Conservation (phyloP, 129 eudicot genomes). For the Centaurea solstitialis region DNA sequence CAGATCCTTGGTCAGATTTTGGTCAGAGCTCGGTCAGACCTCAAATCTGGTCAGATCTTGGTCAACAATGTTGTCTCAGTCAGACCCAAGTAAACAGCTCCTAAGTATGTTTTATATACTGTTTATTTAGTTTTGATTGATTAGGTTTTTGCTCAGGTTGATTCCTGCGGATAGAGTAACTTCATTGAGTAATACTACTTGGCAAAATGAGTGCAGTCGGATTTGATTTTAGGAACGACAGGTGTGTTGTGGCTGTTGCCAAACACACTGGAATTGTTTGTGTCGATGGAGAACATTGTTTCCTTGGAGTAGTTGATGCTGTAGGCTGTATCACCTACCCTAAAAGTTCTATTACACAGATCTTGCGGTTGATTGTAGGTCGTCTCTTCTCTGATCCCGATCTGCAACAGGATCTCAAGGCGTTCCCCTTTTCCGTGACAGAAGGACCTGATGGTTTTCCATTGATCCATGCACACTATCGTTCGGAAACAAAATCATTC, state of each 20-base stretch:
- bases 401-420: slow-evolving; percentile 67
- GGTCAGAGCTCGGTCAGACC: too few species aligned
- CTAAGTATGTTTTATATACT: background rate
- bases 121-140: background rate
- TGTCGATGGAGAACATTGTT: slow-evolving; percentile 68
- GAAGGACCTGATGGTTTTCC: slow-evolving; percentile 77
- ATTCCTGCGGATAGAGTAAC: too few species aligned
- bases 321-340: slow-evolving; percentile 70
- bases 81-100: too few species aligned
- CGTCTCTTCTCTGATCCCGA: slow-evolving; percentile 65
- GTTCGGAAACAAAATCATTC: too few species aligned
- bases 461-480: slow-evolving; percentile 52
- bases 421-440: slow-evolving; percentile 57
- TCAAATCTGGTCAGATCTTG: too few species aligned
- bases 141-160: slow-evolving; percentile 7
- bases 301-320: slow-evolving; percentile 65
- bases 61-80: too few species aligned
- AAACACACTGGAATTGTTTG: slow-evolving; percentile 82
- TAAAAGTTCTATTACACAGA: slow-evolving; percentile 55
- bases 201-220: slow-evolving; percentile 88
- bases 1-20: too few species aligned
- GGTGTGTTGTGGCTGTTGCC: slow-evolving; percentile 91
- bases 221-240: slow-evolving; percentile 86
- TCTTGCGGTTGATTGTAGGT: slow-evolving; percentile 51
- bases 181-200: too few species aligned